These are phyloP conservation scores for Pseudoturritis turrita DNA, from an alignment of 345 rosid species.

Conservation along the genomic window DNA sequence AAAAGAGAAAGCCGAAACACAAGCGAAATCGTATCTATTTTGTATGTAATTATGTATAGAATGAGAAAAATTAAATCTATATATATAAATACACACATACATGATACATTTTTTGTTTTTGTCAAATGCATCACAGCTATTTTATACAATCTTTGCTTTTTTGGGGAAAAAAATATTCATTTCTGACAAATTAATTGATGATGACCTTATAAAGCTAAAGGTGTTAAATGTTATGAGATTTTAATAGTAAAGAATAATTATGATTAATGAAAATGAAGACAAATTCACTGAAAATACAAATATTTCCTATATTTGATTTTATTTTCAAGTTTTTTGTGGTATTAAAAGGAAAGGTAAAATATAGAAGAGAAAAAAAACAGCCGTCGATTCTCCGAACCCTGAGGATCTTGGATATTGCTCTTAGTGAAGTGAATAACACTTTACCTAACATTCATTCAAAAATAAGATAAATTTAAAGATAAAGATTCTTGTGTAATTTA, in stretches of 20 bases:
- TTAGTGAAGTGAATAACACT: background rate
- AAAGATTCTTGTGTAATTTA: too few species aligned
- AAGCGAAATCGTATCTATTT: conserved; percentile 11
- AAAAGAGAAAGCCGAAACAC: conserved; percentile 12
- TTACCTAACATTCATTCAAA: background rate
- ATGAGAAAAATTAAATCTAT: background rate
- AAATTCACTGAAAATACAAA: background rate
- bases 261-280: background rate
- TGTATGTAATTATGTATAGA: background rate
- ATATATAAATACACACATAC: background rate
- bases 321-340: background rate
- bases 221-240: background rate
- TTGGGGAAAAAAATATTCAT: background rate
- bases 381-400: background rate
- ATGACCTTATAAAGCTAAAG: background rate
- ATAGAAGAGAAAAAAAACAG: background rate
- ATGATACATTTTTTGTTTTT: background rate
- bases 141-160: background rate
- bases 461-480: background rate
- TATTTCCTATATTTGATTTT: background rate
- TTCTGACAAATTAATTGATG: background rate
- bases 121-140: background rate
- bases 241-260: background rate
- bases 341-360: background rate
- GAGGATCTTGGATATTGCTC: background rate